These are phyloP conservation scores for Lagerstroemia speciosa DNA, from an alignment of 345 rosid species.

Conservation along the genomic window DNA sequence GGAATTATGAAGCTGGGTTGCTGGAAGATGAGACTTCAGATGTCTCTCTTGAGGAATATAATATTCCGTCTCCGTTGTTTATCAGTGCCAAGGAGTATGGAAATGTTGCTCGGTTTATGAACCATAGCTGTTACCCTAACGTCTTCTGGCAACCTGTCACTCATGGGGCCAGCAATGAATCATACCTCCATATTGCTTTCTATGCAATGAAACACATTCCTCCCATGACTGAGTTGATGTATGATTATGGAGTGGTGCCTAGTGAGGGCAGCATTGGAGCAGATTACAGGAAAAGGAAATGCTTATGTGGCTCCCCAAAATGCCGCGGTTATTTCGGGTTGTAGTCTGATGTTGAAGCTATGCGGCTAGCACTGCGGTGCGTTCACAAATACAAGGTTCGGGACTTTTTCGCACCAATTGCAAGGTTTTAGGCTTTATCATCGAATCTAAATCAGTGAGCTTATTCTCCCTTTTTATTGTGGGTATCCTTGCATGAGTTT, in stretches of 20 bases:
- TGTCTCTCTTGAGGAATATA: slow-evolving; percentile 26
- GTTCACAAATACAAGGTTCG: slow-evolving; percentile 3
- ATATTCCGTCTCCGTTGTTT: slow-evolving; percentile 44
- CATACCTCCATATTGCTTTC: slow-evolving; percentile 53
- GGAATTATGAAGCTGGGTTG: slow-evolving; percentile 16
- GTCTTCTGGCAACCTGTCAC: slow-evolving; percentile 74
- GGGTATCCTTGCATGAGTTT: neutral
- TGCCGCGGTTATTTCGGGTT: slow-evolving; percentile 49
- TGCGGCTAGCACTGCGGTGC: neutral
- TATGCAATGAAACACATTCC: slow-evolving; percentile 64
- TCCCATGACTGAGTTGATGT: slow-evolving; percentile 77
- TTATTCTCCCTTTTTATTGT: neutral
- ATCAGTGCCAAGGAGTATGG: slow-evolving; percentile 62
- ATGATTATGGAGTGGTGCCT: too few relatives aligned
- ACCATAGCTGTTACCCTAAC: too few relatives aligned
- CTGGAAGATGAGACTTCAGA: slow-evolving; percentile 19
- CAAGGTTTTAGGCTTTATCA: neutral
- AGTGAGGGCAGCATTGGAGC: slow-evolving; percentile 17
- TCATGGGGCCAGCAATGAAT: slow-evolving; percentile 31
- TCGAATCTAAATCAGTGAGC: neutral
- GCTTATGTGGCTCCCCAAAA: slow-evolving; percentile 51
- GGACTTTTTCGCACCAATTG: neutral
- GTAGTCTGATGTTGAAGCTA: neutral
- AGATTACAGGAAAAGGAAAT: slow-evolving; percentile 35
- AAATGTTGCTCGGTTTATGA: slow-evolving; percentile 85